Evolutionary conservation across 2,329 filamentous ascomycete genomes (phyloP).

Genomic region (Blumeria graminis): DNA sequence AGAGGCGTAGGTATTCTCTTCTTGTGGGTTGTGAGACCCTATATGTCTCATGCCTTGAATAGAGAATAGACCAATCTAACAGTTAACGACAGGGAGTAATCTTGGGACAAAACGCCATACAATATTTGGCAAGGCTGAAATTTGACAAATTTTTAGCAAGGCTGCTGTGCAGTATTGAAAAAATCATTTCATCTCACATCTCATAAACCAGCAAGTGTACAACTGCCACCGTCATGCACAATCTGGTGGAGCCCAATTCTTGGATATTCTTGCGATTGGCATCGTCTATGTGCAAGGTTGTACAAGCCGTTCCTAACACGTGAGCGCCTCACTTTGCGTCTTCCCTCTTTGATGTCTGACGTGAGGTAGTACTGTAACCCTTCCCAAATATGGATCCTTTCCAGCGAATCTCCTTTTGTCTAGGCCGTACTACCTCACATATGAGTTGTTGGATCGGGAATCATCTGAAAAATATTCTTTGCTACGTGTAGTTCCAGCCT

Average conservation of each 20-base stretch:
- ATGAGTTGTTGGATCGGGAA: slow-evolving; percentile 55
- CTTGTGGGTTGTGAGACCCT: too few relatives aligned
- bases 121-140: too few relatives aligned
- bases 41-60: too few relatives aligned
- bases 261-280: slow-evolving; percentile 37
- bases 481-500: slow-evolving; percentile 54
- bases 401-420: slow-evolving; percentile 72
- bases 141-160: too few relatives aligned
- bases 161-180: too few relatives aligned
- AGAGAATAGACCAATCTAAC: too few relatives aligned
- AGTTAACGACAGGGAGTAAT: too few relatives aligned
- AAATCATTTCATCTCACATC: too few relatives aligned
- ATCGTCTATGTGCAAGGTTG: slow-evolving; percentile 29
- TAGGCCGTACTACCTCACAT: slow-evolving; percentile 80
- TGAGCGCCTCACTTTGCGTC: slow-evolving; percentile 14
- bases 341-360: slow-evolving; percentile 3
- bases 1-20: too few relatives aligned
- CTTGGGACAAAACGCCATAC: too few relatives aligned
- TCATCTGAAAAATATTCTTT: slow-evolving; percentile 39
- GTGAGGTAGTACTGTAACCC: slow-evolving; percentile 44
- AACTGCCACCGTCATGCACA: slow-evolving; percentile 9
- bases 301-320: slow-evolving; percentile 37
- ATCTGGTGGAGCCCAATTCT: slow-evolving; percentile 27
- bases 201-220: too few relatives aligned
- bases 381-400: slow-evolving; percentile 86